These are phyloP conservation scores for Xylariaceae sp. DNA, from an alignment of 2,329 filamentous ascomycete species.

Conservation along the genomic window DNA sequence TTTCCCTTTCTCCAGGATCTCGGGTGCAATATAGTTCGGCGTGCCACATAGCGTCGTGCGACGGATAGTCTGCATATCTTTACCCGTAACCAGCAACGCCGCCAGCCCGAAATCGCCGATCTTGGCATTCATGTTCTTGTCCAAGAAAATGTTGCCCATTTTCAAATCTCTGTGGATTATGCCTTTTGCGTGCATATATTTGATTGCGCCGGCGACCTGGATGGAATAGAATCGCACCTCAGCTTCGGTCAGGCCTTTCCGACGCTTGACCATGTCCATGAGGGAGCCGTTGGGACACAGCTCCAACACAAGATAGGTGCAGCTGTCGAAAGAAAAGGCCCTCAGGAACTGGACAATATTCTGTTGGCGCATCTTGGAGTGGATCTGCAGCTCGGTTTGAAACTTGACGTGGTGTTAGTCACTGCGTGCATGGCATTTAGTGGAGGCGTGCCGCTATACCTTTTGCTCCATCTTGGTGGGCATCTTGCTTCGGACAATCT, in stretches of 20 bases:
- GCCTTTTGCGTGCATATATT: constrained; percentile 93
- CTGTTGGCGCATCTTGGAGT: constrained; percentile 94
- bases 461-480: constrained; percentile 81
- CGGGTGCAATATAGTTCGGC: constrained; percentile 96
- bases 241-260: constrained; percentile 86
- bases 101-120: constrained; percentile 96
- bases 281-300: constrained; percentile 93
- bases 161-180: constrained; percentile 97
- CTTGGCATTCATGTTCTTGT: constrained; percentile 94
- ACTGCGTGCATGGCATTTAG: neutral
- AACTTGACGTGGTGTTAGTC: constrained; percentile 44
- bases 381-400: constrained; percentile 88
- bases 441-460: constrained; percentile 41
- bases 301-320: constrained; percentile 91
- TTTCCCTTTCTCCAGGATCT: constrained; percentile 90
- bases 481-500: constrained; percentile 83
- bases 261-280: constrained; percentile 95
- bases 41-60: constrained; percentile 95
- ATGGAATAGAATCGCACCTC: constrained; percentile 93
- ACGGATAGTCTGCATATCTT: constrained; percentile 79
- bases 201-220: constrained; percentile 93
- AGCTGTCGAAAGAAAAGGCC: constrained; percentile 85
- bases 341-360: constrained; percentile 96
- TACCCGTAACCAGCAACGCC: constrained; percentile 85
- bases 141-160: constrained; percentile 96